Percentiles rank a stretch among this genome's conserved stretches.
Evolutionary conservation across 2,329 filamentous ascomycete genomes (phyloP).

Genomic region (Botryotinia globosa): DNA sequence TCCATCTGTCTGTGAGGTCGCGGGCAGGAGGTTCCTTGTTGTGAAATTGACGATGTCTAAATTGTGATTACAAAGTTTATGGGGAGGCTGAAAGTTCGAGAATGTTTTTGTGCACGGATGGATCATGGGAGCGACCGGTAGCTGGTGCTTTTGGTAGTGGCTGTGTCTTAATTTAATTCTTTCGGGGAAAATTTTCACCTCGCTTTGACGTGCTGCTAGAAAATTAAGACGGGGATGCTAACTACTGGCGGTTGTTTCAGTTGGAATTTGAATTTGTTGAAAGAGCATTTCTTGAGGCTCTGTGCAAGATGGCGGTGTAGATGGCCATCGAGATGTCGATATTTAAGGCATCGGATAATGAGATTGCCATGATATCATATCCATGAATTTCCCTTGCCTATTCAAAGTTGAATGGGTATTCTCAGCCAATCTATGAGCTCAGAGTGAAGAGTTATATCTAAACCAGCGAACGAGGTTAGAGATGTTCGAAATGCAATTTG

Average conservation of each 20-base stretch:
- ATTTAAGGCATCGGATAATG: not conserved
- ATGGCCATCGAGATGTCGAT: constrained; percentile 4
- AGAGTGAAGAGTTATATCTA: not conserved
- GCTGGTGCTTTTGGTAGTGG: not conserved
- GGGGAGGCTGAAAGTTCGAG: not conserved
- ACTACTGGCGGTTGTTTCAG: not conserved
- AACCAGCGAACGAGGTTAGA: not conserved
- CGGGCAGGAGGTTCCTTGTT: not conserved
- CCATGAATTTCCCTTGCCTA: not conserved
- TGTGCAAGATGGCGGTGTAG: constrained; percentile 13
- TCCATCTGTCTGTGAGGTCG: not conserved
- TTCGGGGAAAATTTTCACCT: not conserved
- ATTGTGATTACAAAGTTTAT: not conserved
- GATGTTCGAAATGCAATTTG: not conserved
- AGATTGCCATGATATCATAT: not conserved
- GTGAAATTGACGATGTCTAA: not conserved
- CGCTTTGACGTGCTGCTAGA: constrained; percentile 8
- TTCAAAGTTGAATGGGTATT: not conserved
- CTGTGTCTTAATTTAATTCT: not conserved
- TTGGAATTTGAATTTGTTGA: not conserved
- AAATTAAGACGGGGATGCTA: not conserved
- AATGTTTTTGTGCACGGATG: not conserved
- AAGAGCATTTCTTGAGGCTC: not conserved
- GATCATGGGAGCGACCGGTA: not conserved
- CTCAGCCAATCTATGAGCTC: not conserved